Evolutionary conservation across 768 basidiomycete species (phyloP).

Genomic region (Termitomyces sp.): DNA sequence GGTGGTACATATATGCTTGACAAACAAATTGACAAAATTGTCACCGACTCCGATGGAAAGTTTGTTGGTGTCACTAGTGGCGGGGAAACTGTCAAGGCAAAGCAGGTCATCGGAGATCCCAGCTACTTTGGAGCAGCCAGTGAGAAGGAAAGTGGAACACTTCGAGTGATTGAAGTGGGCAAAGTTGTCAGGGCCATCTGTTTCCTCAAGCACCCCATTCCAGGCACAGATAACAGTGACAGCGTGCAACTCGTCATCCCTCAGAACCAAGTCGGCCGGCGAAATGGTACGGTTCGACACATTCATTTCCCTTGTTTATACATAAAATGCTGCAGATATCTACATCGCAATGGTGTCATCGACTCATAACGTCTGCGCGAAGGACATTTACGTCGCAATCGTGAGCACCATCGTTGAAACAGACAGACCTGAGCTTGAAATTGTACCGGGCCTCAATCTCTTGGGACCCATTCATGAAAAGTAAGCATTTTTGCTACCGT

Average conservation of each 20-base stretch:
- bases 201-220: constrained; percentile 96
- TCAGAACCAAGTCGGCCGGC: constrained; percentile 92
- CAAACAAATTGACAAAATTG: constrained; percentile 87
- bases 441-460: constrained; percentile 85
- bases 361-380: constrained; percentile 96
- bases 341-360: constrained; percentile 98
- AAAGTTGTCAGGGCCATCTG: constrained; percentile 97
- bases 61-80: constrained; percentile 91
- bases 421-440: constrained; percentile 84
- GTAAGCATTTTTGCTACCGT: constrained; percentile 38
- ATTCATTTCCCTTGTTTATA: not conserved
- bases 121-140: constrained; percentile 89
- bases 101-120: constrained; percentile 96
- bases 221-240: constrained; percentile 93
- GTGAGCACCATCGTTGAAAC: constrained; percentile 99
- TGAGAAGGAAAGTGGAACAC: constrained; percentile 61
- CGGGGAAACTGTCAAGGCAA: constrained; percentile 91
- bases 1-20: constrained; percentile 99
- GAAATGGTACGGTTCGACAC: constrained; percentile 67
- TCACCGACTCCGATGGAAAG: constrained; percentile 78
- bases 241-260: constrained; percentile 97
- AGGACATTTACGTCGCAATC: constrained; percentile 93
- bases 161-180: constrained; percentile 86
- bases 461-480: constrained; percentile 93
- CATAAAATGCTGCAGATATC: constrained; percentile 61